Evolutionary conservation across 371 early-diverging fungal genomes (phyloP), one percentile per base, ranked within the genome.

Genomic region (Circinella minor): DNA sequence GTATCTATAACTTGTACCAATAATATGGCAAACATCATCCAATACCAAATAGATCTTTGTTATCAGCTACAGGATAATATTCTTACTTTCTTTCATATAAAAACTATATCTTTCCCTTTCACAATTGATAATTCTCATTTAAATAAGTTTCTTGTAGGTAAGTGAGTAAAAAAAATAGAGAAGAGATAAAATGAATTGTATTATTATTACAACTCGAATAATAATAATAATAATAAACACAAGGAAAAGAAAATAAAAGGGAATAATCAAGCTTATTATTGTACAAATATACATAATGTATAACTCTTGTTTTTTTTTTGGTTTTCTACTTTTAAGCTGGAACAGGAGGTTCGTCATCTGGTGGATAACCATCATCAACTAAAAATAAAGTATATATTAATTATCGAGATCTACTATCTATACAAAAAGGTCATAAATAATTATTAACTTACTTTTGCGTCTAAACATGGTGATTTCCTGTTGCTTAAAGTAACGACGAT

Each of bases 401-500:
- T 18, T 15, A 61, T 47, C 3, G 15, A 11, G 11, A 11, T 47
- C 51, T n/a, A 51, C 15, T n/a, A 51, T 51, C 51, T 11, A 9
- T 15, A 47, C 3, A 9, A 47, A 9, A 47, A 47, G 9, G 11
- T 47, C 51, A 14, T 27, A 43, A 39, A 39, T 9, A 43, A 43
- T 15, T 10, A 5, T 59, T 39, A 0, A 69, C 73, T 77, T 78
- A 80, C 83, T 72, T 65, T 79, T 85, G 67, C 89, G 81, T 77
- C 95, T 86, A 79, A 86, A 94, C 71, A 95, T 88, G 36, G 95
- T 95, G 48, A 95, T 95, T 71, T 98, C 99, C 85, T 98, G 98
- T 81, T 98, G 97, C 84, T 97, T 98, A 71, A 94, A 97, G 77
- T 99, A 99, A 63, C 98, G 89, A 51, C 99, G 88, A 81, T 96